phyloP scores from a whole-genome alignment of 805 yeast genomes.

The Ogataea pignaliae region DNA sequence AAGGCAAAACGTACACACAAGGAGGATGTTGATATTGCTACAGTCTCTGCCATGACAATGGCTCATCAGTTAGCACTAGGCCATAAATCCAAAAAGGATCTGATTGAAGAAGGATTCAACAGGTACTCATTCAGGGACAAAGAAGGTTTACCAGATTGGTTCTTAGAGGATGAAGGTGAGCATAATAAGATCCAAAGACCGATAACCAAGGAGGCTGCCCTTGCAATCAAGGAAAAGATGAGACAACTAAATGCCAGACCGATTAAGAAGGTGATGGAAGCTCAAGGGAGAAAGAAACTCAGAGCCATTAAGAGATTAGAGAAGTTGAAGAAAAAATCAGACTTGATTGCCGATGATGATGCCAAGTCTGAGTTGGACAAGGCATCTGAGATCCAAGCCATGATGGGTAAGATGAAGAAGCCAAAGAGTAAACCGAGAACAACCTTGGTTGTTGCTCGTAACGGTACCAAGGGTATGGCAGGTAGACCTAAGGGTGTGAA shows the following conservation, averaged over 20 bases:
- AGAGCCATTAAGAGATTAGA: slow-evolving; percentile 85
- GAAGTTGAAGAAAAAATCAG: slow-evolving; percentile 88
- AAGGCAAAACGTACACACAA: slow-evolving; percentile 44
- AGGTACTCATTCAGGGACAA: slow-evolving; percentile 87
- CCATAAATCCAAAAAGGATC: slow-evolving; percentile 75
- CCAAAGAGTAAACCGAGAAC: slow-evolving; percentile 71
- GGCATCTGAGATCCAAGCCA: slow-evolving; percentile 84
- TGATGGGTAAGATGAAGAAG: slow-evolving; percentile 76
- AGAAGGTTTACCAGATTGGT: slow-evolving; percentile 96
- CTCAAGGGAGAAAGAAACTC: slow-evolving; percentile 93
- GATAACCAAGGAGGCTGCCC: slow-evolving; percentile 89
- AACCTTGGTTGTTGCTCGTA: slow-evolving; percentile 83
- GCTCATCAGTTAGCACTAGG: slow-evolving; percentile 95
- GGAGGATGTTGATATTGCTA: slow-evolving; percentile 74
- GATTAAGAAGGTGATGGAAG: slow-evolving; percentile 97
- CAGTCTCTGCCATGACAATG: slow-evolving; percentile 95
- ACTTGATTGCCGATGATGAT: slow-evolving; percentile 80
- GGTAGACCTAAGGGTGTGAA: slow-evolving; percentile 97
- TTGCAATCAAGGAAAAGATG: slow-evolving; percentile 70
- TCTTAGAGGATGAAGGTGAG: slow-evolving; percentile 81
- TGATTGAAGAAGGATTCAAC: slow-evolving; percentile 90
- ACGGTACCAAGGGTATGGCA: slow-evolving; percentile 75
- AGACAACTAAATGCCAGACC: slow-evolving; percentile 93
- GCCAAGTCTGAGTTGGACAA: slow-evolving; percentile 90
- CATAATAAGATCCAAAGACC: slow-evolving; percentile 88